A percentile compares a stretch with the other conserved stretches of the same genome.
These are phyloP conservation scores for Boletales sp. DNA, from an alignment of 768 basidiomycete genomes.

Conservation along the genomic window DNA sequence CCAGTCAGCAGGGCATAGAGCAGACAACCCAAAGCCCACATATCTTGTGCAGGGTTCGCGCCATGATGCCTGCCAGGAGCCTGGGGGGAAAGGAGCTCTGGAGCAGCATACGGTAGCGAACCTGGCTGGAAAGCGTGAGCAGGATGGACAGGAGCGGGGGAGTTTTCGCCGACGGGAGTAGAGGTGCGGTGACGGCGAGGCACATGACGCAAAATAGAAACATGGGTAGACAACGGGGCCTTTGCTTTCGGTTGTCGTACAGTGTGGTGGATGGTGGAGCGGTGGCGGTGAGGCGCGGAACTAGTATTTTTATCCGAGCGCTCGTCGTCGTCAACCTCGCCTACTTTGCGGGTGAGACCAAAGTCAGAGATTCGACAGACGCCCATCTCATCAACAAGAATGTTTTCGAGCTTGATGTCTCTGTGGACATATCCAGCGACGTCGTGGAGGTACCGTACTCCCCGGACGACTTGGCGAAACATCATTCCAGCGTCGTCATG, in stretches of 20 bases:
- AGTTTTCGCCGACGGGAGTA: constrained; percentile 36
- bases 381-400: constrained; percentile 86
- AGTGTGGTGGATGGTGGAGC: constrained; percentile 27
- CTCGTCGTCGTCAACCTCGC: constrained; percentile 41
- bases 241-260: constrained; percentile 25
- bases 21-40: constrained; percentile 94
- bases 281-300: constrained; percentile 18
- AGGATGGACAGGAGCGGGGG: constrained; percentile 29
- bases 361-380: constrained; percentile 86
- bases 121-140: constrained; percentile 61
- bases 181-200: constrained; percentile 51
- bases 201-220: constrained; percentile 23
- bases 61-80: constrained; percentile 32
- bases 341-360: constrained; percentile 71
- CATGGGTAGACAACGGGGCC: constrained; percentile 13
- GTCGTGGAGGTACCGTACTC: constrained; percentile 79
- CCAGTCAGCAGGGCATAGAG: constrained; percentile 85
- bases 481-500: constrained; percentile 81
- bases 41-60: constrained; percentile 74
- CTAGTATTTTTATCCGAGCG: constrained; percentile 12
- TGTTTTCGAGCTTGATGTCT: constrained; percentile 96
- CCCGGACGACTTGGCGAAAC: constrained; percentile 83
- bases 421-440: constrained; percentile 78
- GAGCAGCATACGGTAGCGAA: constrained; percentile 87
- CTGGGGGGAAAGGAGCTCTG: constrained; percentile 76